Conservation (phyloP, 345 rosid genomes). For the Euphorbia pulcherrima region DNA sequence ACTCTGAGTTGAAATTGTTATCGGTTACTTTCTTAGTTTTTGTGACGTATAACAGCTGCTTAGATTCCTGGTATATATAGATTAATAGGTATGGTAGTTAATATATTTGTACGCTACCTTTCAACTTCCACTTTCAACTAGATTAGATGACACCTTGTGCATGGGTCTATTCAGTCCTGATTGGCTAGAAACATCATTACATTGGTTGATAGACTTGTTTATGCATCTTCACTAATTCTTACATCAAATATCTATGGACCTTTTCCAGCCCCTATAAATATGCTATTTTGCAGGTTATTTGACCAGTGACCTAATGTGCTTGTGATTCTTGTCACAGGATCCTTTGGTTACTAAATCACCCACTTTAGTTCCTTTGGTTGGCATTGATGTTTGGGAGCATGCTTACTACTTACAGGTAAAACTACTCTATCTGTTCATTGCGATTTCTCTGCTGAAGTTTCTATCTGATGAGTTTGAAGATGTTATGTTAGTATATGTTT, state of each 20-base stretch:
- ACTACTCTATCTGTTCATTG: slow-evolving; percentile 3
- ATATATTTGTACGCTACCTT: not conserved
- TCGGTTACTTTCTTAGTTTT: too few species aligned
- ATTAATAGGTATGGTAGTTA: not conserved
- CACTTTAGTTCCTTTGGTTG: slow-evolving; percentile 79
- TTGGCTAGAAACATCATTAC: not conserved
- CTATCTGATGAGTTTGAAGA: too few species aligned
- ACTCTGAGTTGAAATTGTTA: too few species aligned
- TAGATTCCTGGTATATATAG: too few species aligned
- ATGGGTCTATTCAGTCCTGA: too few species aligned
- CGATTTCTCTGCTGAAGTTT: not conserved
- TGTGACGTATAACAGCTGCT: too few species aligned
- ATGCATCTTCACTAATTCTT: not conserved
- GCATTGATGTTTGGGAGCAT: slow-evolving; percentile 99
- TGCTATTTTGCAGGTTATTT: not conserved
- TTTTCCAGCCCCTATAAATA: not conserved
- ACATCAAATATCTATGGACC: not conserved
- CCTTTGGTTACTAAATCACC: slow-evolving; percentile 81
- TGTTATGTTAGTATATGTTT: too few species aligned
- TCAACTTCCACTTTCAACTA: too few species aligned
- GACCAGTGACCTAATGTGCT: not conserved
- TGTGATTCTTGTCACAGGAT: slow-evolving; percentile 47
- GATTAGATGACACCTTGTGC: not conserved
- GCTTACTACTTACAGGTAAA: slow-evolving; percentile 94
- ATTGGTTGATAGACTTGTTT: not conserved